Percentiles rank a stretch among this genome's conserved stretches.
Evolutionary conservation across 169 alveolate species (phyloP).

Genomic region (Plasmodium chabaudi): DNA sequence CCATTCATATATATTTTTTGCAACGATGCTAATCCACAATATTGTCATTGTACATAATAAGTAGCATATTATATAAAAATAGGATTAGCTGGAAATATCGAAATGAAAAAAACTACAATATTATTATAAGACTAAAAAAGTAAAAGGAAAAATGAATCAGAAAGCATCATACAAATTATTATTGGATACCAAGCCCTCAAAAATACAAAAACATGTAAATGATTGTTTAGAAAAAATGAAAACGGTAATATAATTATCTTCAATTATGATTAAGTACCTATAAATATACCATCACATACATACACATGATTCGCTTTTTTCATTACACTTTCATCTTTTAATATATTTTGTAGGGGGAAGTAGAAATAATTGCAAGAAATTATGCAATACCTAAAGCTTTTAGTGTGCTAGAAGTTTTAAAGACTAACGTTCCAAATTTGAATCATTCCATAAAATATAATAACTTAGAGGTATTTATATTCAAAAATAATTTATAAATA

Average conservation of each 20-base stretch:
- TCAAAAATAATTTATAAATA: neutral
- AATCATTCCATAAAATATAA: constrained; percentile 26
- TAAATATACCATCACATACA: neutral
- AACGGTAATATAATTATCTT: constrained; percentile 16
- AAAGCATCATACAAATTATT: constrained; percentile 9
- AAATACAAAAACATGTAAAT: constrained; percentile 28
- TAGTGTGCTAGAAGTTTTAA: constrained; percentile 38
- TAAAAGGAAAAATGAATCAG: neutral
- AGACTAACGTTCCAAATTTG: constrained; percentile 1
- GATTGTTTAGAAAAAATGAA: constrained; percentile 24
- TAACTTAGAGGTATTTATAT: constrained; percentile 29
- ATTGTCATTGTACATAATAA: too few relatives aligned
- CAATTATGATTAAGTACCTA: neutral
- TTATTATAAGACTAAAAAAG: neutral
- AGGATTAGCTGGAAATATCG: too few relatives aligned
- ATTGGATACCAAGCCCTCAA: constrained; percentile 7
- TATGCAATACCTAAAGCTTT: constrained; percentile 60
- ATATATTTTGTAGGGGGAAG: constrained; percentile 16
- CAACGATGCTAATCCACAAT: too few relatives aligned
- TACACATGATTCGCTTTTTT: neutral
- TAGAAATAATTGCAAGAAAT: constrained; percentile 41
- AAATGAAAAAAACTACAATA: too few relatives aligned
- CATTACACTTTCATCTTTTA: neutral
- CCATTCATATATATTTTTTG: too few relatives aligned
- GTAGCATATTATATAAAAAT: too few relatives aligned